Conservation (phyloP, 306 rosid genomes). For the Leucaena leucocephala region DNA sequence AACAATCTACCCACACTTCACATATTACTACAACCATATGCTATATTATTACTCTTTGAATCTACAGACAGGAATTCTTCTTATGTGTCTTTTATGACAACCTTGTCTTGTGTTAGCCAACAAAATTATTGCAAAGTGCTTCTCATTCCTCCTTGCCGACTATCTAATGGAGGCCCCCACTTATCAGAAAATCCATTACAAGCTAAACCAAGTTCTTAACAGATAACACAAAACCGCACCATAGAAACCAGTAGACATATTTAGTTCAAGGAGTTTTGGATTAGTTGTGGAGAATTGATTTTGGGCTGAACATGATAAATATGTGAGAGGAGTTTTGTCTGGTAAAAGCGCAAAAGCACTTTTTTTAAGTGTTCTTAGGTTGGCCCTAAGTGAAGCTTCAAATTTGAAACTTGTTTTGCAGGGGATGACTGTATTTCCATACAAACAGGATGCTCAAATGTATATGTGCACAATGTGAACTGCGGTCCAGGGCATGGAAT, state of each 20-base stretch:
- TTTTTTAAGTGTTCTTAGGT: no score
- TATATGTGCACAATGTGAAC: conserved; percentile 82
- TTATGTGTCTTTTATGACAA: conserved; percentile 25
- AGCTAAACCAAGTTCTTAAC: conserved; percentile 7
- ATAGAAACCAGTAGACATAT: neutral
- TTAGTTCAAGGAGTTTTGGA: conserved; percentile 6
- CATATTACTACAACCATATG: conserved; percentile 23
- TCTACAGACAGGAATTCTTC: conserved; percentile 21
- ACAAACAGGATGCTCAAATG: conserved; percentile 93
- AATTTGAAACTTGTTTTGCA: conserved; percentile 44
- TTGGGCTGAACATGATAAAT: no score
- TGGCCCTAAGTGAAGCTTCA: conserved; percentile 18
- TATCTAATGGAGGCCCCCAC: conserved; percentile 1
- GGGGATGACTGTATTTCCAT: conserved; percentile 94
- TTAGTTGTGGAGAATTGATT: no score
- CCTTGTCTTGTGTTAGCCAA: conserved; percentile 33
- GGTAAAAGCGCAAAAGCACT: no score
- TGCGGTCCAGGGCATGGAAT: conserved; percentile 99
- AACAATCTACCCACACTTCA: conserved; percentile 32
- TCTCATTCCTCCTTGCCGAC: conserved; percentile 19
- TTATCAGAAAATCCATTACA: conserved; percentile 20
- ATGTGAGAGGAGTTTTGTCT: no score
- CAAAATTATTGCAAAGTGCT: conserved; percentile 9
- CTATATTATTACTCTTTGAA: conserved; percentile 33
- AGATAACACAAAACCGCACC: neutral